A percentile compares a stretch with the other conserved stretches of the same genome.
Conservation (phyloP, 2,329 filamentous ascomycete genomes). For the Aspergillus awamori region DNA sequence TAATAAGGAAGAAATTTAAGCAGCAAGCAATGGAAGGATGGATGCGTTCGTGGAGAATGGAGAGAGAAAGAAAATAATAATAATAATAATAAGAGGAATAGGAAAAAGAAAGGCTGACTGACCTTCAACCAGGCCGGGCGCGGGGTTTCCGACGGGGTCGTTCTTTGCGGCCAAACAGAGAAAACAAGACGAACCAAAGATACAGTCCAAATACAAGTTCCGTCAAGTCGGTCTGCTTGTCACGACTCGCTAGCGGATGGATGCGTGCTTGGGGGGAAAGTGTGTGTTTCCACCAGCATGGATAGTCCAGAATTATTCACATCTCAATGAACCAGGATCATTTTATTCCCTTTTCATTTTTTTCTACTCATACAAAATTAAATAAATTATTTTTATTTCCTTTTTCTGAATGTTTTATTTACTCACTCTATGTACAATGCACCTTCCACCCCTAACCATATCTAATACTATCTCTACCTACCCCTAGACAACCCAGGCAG, state of each 20-base stretch:
- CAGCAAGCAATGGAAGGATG: neutral
- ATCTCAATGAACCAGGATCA: neutral
- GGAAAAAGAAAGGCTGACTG: neutral
- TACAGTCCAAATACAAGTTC: neutral
- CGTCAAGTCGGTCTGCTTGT: neutral
- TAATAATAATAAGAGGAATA: no score
- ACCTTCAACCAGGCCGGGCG: neutral
- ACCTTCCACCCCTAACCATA: neutral
- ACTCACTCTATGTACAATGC: neutral
- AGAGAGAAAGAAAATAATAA: neutral
- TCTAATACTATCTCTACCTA: neutral
- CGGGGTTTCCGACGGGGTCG: conserved; percentile 3
- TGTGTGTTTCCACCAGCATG: conserved; percentile 5
- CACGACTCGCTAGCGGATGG: conserved; percentile 8
- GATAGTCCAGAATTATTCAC: neutral
- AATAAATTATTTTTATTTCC: no score
- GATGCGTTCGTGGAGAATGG: neutral
- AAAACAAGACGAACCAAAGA: no score
- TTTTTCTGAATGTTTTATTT: neutral
- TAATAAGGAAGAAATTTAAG: neutral
- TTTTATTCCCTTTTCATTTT: neutral
- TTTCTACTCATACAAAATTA: neutral
- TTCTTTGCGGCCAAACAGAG: neutral
- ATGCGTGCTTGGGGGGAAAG: conserved; percentile 1
- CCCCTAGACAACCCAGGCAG: neutral